Percentiles rank a stretch among this genome's conserved stretches.
Conservation (phyloP, 1,284 basidiomycete genomes). For the Irpex sp. region DNA sequence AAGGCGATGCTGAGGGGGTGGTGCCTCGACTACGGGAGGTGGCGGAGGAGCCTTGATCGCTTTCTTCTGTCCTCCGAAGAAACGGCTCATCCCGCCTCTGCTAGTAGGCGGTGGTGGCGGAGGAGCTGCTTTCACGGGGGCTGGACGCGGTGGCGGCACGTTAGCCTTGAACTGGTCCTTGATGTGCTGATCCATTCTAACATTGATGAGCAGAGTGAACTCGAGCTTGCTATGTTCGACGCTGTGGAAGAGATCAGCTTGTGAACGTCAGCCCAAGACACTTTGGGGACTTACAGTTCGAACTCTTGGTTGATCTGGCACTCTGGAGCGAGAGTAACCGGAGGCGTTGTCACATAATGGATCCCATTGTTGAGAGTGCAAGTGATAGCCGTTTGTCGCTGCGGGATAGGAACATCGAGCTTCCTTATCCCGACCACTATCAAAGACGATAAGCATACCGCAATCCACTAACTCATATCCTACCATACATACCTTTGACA, state of each 20-base stretch:
- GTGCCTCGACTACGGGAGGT: slow-evolving; percentile 30
- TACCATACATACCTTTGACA: slow-evolving; percentile 61
- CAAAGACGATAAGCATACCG: background rate
- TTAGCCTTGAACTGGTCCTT: slow-evolving; percentile 65
- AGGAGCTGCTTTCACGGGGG: slow-evolving; percentile 33
- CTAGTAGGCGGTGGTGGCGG: slow-evolving; percentile 36
- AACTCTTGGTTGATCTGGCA: slow-evolving; percentile 88
- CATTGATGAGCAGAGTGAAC: slow-evolving; percentile 82
- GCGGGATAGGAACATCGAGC: slow-evolving; percentile 71
- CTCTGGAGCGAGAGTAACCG: slow-evolving; percentile 56
- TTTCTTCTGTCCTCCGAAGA: slow-evolving; percentile 73
- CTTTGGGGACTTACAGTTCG: slow-evolving; percentile 65
- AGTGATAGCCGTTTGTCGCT: slow-evolving; percentile 69
- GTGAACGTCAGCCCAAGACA: background rate
- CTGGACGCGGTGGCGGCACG: slow-evolving; percentile 34
- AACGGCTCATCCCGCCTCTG: slow-evolving; percentile 60
- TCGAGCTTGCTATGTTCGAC: slow-evolving; percentile 87
- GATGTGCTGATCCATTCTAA: slow-evolving; percentile 80
- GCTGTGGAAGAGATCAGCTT: slow-evolving; percentile 31
- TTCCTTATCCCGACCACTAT: slow-evolving; percentile 76
- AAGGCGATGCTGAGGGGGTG: slow-evolving; percentile 34
- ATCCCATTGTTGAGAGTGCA: slow-evolving; percentile 95
- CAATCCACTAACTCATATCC: too few relatives aligned
- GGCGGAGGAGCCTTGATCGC: slow-evolving; percentile 33
- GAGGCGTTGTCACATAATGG: slow-evolving; percentile 92